Evolutionary conservation across 805 yeast species (phyloP), one percentile per base, ranked within the genome.

Genomic region (Pichia thaimueangensis): DNA sequence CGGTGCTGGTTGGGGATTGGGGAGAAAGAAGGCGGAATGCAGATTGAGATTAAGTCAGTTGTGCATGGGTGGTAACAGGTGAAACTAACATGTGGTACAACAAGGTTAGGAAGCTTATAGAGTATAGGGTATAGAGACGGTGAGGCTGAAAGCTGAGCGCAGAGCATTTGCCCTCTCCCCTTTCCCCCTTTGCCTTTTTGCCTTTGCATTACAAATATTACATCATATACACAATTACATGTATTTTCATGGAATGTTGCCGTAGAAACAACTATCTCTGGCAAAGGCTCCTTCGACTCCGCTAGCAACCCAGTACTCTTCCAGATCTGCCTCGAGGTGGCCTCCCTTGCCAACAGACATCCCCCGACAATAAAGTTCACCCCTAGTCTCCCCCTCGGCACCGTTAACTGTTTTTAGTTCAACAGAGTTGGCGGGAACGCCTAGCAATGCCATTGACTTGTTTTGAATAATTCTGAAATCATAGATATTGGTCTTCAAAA

Each of bases 211-310:
- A n/a, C n/a, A n/a, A n/a, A n/a, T n/a, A n/a, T n/a, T n/a, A n/a
- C n/a, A n/a, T n/a, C n/a, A n/a, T n/a, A n/a, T n/a, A n/a, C n/a
- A n/a, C n/a, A n/a, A n/a, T n/a, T n/a, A n/a, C n/a, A n/a, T n/a
- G n/a, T n/a, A n/a, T n/a, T n/a, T n/a, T n/a, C n/a, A n/a, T n/a
- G n/a, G n/a, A 13, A 34, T 10, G 9, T 40, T 27, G 7, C 50
- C 69, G 56, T 82, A 83, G 45, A 83, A 69, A 55, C 89, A 82
- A 2, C 89, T 89, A 58, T 83, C 91, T 23, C 59, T 65, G 12
- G 87, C 89, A 71, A 81, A 80, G 29, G 67, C 65, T 0, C 86
- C 88, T 28, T 49, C 53, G 0, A 79, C 63, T 6, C 72, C 73
- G 4, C 73, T 64, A 10, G 64, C 60, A 62, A 69, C 63, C 60